A percentile compares a stretch with the other conserved stretches of the same genome.
These are phyloP conservation scores for Entamoeba moshkovskii DNA, from an alignment of 208 protist species.

Conservation along the genomic window DNA sequence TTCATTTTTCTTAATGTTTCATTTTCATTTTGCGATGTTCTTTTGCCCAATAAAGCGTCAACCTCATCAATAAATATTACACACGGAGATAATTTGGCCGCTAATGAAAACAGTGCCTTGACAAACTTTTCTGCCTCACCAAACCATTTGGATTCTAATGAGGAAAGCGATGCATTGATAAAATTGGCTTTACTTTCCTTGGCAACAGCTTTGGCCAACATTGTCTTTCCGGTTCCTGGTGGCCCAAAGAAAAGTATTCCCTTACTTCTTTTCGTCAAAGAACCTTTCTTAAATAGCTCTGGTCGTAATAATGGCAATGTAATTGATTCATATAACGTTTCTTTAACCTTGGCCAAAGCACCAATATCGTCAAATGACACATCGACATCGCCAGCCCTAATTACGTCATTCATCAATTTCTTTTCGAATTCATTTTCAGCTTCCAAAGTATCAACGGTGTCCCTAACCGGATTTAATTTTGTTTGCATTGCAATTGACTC, in stretches of 20 bases:
- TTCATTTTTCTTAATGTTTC: slow-evolving; percentile 68
- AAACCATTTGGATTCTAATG: slow-evolving; percentile 62
- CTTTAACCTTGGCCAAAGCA: background rate
- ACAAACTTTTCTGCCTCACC: slow-evolving; percentile 36
- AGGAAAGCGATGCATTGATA: slow-evolving; percentile 57
- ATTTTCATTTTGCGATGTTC: slow-evolving; percentile 36
- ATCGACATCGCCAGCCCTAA: background rate
- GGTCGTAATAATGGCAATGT: background rate
- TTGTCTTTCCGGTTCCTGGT: slow-evolving; percentile 43
- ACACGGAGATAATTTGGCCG: background rate
- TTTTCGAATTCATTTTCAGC: background rate
- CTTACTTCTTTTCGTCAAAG: background rate
- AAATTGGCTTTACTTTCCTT: slow-evolving; percentile 53
- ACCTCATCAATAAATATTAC: slow-evolving; percentile 30
- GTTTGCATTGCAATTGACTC: background rate
- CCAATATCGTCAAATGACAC: background rate
- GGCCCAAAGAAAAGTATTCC: slow-evolving; percentile 58
- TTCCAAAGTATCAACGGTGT: background rate
- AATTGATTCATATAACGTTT: background rate
- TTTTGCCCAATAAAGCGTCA: slow-evolving; percentile 1
- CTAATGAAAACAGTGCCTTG: slow-evolving; percentile 8
- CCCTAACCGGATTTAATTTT: background rate
- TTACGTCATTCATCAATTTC: background rate
- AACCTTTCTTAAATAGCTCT: background rate
- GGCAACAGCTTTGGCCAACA: slow-evolving; percentile 51